Evolutionary conservation across 2,329 filamentous ascomycete species (phyloP).

Genomic region (Ascochyta pisi): DNA sequence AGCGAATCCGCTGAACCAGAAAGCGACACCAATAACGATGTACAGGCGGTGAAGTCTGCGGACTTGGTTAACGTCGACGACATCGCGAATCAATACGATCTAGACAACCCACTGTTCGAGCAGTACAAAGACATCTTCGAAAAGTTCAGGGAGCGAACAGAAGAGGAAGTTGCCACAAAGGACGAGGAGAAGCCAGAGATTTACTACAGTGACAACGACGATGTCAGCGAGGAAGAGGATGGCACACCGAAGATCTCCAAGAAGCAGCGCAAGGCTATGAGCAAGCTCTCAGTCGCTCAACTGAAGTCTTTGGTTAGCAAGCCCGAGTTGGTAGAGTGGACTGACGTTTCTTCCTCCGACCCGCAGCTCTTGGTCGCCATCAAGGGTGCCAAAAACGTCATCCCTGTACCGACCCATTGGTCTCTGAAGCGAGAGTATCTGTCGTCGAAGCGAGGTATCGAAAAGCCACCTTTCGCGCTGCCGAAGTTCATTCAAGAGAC

Average conservation of each 20-base stretch:
- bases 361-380: conserved; percentile 90
- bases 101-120: conserved; percentile 79
- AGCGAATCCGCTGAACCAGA: conserved; percentile 48
- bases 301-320: conserved; percentile 90
- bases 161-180: conserved; percentile 64
- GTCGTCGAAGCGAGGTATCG: conserved; percentile 94
- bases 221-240: conserved; percentile 83
- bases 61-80: conserved; percentile 42
- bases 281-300: conserved; percentile 92
- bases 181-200: conserved; percentile 78
- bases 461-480: conserved; percentile 90
- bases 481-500: conserved; percentile 98
- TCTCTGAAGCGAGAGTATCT: conserved; percentile 95
- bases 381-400: conserved; percentile 93
- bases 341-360: conserved; percentile 89
- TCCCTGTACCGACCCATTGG: conserved; percentile 94
- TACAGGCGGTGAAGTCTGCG: conserved; percentile 55
- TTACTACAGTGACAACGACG: conserved; percentile 82
- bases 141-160: conserved; percentile 68
- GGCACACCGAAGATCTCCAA: conserved; percentile 78
- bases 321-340: conserved; percentile 97
- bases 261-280: conserved; percentile 90
- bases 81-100: conserved; percentile 59
- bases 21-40: conserved; percentile 44
- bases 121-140: conserved; percentile 84